phyloP scores from a whole-genome alignment of 805 yeast species.

The Schwanniomyces yamadae region DNA sequence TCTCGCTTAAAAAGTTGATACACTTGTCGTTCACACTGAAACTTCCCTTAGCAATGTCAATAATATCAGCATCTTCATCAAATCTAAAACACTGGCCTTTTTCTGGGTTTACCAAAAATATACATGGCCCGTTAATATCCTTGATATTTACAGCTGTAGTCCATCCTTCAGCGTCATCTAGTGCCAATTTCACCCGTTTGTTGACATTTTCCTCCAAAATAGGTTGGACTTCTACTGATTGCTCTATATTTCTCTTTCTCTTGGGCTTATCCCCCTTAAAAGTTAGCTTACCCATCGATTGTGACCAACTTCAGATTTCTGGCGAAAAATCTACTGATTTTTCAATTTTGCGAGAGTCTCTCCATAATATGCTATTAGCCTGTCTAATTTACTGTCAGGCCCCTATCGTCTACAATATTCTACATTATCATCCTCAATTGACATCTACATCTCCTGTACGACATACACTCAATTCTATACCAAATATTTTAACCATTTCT shows the following conservation, averaged over 20 bases:
- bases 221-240: background rate
- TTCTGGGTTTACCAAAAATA: slow-evolving; percentile 1
- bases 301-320: no score
- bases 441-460: no score
- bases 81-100: background rate
- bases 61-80: background rate
- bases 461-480: no score
- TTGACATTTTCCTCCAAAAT: background rate
- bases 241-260: slow-evolving; percentile 1
- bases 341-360: background rate
- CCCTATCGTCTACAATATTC: no score
- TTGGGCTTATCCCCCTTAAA: slow-evolving; percentile 12
- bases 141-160: slow-evolving; percentile 5
- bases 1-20: slow-evolving; percentile 1
- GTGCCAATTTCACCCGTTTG: background rate
- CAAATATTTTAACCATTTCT: no score
- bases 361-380: no score
- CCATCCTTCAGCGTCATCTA: slow-evolving; percentile 7
- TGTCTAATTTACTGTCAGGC: no score
- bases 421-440: no score
- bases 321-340: background rate
- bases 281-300: slow-evolving; percentile 12
- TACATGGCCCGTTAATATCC: slow-evolving; percentile 13
- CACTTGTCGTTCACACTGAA: background rate
- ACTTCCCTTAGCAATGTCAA: background rate